Evolutionary conservation across 164 flowering plant species (phyloP).

Genomic region (Vitis cinerea): DNA sequence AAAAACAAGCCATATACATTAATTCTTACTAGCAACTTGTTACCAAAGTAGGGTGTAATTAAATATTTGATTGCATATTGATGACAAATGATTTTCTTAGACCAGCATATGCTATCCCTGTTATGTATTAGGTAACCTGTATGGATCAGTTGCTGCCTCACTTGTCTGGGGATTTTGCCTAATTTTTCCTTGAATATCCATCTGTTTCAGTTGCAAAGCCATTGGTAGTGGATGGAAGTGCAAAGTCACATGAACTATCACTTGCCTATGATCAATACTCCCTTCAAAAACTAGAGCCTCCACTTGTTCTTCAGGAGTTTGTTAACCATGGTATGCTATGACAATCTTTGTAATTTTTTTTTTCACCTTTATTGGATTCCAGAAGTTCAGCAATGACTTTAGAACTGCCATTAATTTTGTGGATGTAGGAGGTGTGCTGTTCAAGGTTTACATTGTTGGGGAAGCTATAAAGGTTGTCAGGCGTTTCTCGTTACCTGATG

Average conservation of each 20-base stretch:
- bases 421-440: slow-evolving; percentile 81
- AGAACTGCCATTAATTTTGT: neutral
- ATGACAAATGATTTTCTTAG: too few relatives aligned
- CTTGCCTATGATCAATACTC: slow-evolving; percentile 87
- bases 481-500: slow-evolving; percentile 92
- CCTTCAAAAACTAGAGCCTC: slow-evolving; percentile 81
- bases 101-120: too few relatives aligned
- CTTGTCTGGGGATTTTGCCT: neutral
- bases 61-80: too few relatives aligned
- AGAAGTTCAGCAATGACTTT: neutral
- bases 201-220: slow-evolving; percentile 88
- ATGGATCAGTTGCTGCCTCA: too few relatives aligned
- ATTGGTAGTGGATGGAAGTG: slow-evolving; percentile 73
- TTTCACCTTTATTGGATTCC: neutral
- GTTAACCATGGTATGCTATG: slow-evolving; percentile 81
- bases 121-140: too few relatives aligned
- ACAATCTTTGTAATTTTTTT: neutral
- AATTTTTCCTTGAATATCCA: neutral
- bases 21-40: too few relatives aligned
- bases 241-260: slow-evolving; percentile 87
- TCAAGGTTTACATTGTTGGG: slow-evolving; percentile 91
- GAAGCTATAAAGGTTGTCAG: slow-evolving; percentile 89
- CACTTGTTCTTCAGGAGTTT: slow-evolving; percentile 95
- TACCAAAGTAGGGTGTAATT: too few relatives aligned
- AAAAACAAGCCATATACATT: too few relatives aligned